Evolutionary conservation across 257 asterid species (phyloP), one percentile per base, ranked within the genome.

Genomic region (Nemophila menziesii): DNA sequence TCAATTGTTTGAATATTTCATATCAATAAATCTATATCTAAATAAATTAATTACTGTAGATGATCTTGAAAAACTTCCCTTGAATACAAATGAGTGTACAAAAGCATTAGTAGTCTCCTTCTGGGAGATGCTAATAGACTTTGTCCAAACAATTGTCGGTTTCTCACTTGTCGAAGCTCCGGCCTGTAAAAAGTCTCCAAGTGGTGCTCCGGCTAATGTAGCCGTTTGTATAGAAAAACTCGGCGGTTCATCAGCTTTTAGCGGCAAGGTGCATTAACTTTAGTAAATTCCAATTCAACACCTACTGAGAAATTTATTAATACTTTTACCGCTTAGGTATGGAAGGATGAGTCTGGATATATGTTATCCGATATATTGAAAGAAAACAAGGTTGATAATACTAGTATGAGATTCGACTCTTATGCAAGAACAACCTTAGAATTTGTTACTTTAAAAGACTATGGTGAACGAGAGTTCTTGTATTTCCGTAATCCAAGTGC

Each of bases 121-220:
- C 22, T 95, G 98, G 24, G 95, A 89, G 58, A 58, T 89, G 92
- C 51, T 89, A 75, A 84, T 89, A 22, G 98, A 89, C 70, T 89
- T 89, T 54, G 93, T 89, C 57, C 98, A 95, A 5, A 66, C 93
- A 0, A 78, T 80, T 16, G 14, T 56, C 24, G 98, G 87, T 52
- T 93, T 80, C 69, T 84, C 98, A 43, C 81, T 89, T 49, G 92
- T 92, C 16, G 94, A 84, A 69, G 93, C 94, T 49, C 87, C 98
- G 43, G 73, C 92, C 50, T 89, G 84, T 50, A 58, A 71, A 39
- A 89, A 84, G 67, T 92, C 93, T 44, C 77, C 81, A 0, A 95
- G 95, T 33, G 97, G 97, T 47, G 97, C 97, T 54, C 81, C 81
- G 20, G 97, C 97, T 39, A 87, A 87, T 53, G 97, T 87, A 26